Evolutionary conservation across 2,329 filamentous ascomycete species (phyloP).

Genomic region (Fusarium sp.): DNA sequence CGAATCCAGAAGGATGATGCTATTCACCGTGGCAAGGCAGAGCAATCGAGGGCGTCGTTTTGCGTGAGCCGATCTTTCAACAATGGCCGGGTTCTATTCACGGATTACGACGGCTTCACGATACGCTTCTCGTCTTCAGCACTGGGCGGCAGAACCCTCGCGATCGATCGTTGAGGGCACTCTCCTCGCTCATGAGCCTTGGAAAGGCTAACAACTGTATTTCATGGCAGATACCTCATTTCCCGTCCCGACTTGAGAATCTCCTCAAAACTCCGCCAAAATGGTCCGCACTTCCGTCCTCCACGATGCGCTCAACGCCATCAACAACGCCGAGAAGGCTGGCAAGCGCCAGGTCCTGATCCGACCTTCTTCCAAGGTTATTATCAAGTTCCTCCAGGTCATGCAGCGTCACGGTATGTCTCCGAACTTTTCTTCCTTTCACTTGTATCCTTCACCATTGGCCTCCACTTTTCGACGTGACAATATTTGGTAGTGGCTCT

Average conservation of each 20-base stretch:
- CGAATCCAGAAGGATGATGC: conserved; percentile 52
- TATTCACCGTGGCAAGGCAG: conserved; percentile 65
- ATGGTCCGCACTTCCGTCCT: conserved; percentile 99
- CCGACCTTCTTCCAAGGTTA: conserved; percentile 98
- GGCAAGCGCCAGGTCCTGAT: conserved; percentile 99
- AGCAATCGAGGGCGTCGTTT: conserved; percentile 62
- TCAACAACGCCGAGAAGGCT: conserved; percentile 99
- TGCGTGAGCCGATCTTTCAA: conserved; percentile 34
- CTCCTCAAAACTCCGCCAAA: conserved; percentile 75
- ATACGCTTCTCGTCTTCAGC: conserved; percentile 72
- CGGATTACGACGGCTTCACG: conserved; percentile 45
- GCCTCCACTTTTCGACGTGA: not conserved
- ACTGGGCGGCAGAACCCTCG: conserved; percentile 77
- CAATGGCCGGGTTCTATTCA: conserved; percentile 15
- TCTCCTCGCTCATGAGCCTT: conserved; percentile 70
- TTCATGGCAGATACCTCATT: conserved; percentile 70
- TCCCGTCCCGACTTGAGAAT: conserved; percentile 79
- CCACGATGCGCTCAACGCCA: conserved; percentile 98
- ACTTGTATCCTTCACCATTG: not conserved
- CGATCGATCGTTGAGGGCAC: conserved; percentile 67
- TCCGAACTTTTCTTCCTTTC: not conserved
- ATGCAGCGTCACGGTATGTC: conserved; percentile 99
- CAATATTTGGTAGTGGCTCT: not conserved
- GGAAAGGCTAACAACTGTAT: conserved; percentile 66
- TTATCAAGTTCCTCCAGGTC: conserved; percentile 98